Conservation (phyloP, 2,329 filamentous ascomycete species). For the Botrytis squamosa region DNA sequence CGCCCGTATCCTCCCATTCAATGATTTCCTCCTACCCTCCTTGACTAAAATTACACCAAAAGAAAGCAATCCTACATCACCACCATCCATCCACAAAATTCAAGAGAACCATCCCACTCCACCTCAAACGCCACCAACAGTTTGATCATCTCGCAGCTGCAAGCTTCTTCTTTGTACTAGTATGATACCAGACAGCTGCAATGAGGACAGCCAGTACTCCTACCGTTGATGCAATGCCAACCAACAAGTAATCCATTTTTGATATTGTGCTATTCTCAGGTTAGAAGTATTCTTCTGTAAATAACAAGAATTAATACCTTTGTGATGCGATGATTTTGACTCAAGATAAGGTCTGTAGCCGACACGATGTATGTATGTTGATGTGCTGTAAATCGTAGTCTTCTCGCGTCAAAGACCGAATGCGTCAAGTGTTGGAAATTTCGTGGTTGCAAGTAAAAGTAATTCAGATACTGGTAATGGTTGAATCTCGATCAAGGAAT, state of each 20-base stretch:
- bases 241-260: background rate
- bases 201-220: background rate
- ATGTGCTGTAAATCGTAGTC: rapidly evolving
- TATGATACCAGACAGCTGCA: background rate
- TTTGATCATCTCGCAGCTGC: background rate
- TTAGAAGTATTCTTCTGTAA: background rate
- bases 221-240: background rate
- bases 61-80: background rate
- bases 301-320: no score
- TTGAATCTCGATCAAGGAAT: background rate
- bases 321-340: background rate
- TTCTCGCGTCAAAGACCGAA: background rate
- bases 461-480: background rate
- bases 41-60: background rate
- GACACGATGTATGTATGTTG: background rate
- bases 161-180: background rate
- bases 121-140: background rate
- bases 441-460: background rate
- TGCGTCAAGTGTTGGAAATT: background rate
- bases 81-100: background rate
- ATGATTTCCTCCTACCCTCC: background rate
- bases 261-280: background rate
- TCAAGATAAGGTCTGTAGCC: background rate
- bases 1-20: background rate
- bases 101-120: background rate